Evolutionary conservation across 208 protist genomes (phyloP), one percentile per base, ranked within the genome.

Genomic region (Wallacemonas sp.): DNA sequence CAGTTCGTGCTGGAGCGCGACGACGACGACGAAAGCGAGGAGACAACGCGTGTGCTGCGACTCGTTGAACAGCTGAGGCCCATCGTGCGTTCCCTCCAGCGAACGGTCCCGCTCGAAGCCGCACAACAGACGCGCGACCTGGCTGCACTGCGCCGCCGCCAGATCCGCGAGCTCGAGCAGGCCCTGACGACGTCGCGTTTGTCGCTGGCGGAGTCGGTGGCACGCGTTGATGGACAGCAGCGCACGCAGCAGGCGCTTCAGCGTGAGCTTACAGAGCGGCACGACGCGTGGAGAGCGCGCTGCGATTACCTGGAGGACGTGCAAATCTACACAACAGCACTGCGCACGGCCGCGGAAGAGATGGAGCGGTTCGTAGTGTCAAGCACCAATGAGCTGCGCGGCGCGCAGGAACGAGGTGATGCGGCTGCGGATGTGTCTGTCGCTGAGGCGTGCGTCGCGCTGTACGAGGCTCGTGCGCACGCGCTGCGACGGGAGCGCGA

Each of bases 311-410:
- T 48, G 19, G n/a, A 57, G 21, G 69, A 72, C 1, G 56, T 65
- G 5, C 58, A 54, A 2, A 61, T 75, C 32, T 80, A 80, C 54
- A 32, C 72, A 48, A 61, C 73, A 27, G 76, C 76, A 12, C 61
- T 77, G 58, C 32, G 47, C 19, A 24, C 43, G 1, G 76, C 76
- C 0, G 68, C 54, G 41, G 49, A 23, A 11, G 73, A 79, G 43
- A 29, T 70, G 56, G 46, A 34, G 21, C 34, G 19, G 9, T 32
- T 74, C 32, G 32, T 58, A 12, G 32, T 8, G 3, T 21, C 14
- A 21, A 58, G 52, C 52, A 24, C 6, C n/a, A 21, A 24, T 16
- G 30, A 14, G 17, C 32, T 58, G 52, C 24, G 32, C 4, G n/a
- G n/a, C n/a, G n/a, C n/a, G n/a, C n/a, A n/a, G n/a, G n/a, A n/a